Evolutionary conservation across 192 early-diverging fungal genomes (phyloP).

Genomic region (Coemansia sp.): DNA sequence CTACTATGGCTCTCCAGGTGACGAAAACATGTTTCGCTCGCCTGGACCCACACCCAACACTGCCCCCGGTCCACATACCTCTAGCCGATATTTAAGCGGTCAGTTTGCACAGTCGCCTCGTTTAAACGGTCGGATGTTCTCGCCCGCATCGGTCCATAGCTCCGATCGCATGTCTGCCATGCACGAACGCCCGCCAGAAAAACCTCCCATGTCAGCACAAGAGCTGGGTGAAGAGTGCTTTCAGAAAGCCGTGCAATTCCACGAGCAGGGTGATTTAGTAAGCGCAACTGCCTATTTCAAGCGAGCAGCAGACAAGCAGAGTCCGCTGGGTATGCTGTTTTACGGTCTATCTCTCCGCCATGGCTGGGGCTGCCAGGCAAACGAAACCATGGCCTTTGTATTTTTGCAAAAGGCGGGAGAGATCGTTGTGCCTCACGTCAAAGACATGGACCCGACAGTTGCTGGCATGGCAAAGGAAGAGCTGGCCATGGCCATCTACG

Average conservation of each 20-base stretch:
- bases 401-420: constrained; percentile 72
- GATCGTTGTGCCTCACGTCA: constrained; percentile 62
- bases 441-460: constrained; percentile 59
- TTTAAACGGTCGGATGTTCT: background rate
- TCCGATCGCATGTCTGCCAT: constrained; percentile 8
- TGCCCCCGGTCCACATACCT: background rate
- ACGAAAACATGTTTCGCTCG: constrained; percentile 28
- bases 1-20: constrained; percentile 36
- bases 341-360: constrained; percentile 75
- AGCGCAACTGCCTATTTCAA: constrained; percentile 72
- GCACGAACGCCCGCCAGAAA: constrained; percentile 10
- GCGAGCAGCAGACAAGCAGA: constrained; percentile 63
- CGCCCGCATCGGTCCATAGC: constrained; percentile 3
- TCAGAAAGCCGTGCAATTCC: constrained; percentile 64
- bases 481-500: constrained; percentile 74
- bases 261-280: constrained; percentile 68
- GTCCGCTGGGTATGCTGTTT: constrained; percentile 69
- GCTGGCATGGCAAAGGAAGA: constrained; percentile 65
- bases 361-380: constrained; percentile 75
- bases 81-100: background rate
- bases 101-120: constrained; percentile 8
- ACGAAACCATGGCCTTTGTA: constrained; percentile 65
- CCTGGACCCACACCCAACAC: constrained; percentile 4
- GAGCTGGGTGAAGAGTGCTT: constrained; percentile 63
- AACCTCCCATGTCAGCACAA: constrained; percentile 16